Percentiles rank a stretch among this genome's conserved stretches.
phyloP scores from a whole-genome alignment of 352 stramenopile species.

The Elongisporangium anandrum region DNA sequence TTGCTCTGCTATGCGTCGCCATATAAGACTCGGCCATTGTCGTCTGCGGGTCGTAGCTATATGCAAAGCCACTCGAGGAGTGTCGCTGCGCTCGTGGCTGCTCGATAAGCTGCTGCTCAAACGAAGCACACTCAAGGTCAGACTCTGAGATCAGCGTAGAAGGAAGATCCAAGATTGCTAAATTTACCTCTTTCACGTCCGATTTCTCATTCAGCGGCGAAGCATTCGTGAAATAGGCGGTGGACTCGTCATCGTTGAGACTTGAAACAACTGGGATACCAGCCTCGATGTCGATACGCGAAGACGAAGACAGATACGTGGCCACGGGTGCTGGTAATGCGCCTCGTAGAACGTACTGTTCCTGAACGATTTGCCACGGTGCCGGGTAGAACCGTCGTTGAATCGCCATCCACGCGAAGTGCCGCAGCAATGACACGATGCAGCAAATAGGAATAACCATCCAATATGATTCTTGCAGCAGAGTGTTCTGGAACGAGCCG shows the following conservation, averaged over 20 bases:
- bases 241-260: slow-evolving; percentile 23
- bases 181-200: slow-evolving; percentile 8
- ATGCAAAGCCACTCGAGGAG: slow-evolving; percentile 77
- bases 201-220: slow-evolving; percentile 9
- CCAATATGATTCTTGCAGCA: slow-evolving; percentile 63
- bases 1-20: slow-evolving; percentile 54
- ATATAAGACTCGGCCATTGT: slow-evolving; percentile 80
- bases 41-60: slow-evolving; percentile 79
- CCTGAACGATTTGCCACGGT: slow-evolving; percentile 81
- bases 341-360: slow-evolving; percentile 51
- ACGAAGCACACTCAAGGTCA: slow-evolving; percentile 4
- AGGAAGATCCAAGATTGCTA: background rate
- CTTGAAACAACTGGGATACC: slow-evolving; percentile 39
- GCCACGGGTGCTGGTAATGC: slow-evolving; percentile 8
- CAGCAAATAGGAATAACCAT: slow-evolving; percentile 57
- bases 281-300: slow-evolving; percentile 50
- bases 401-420: slow-evolving; percentile 70
- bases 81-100: slow-evolving; percentile 44
- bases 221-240: slow-evolving; percentile 38
- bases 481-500: slow-evolving; percentile 72
- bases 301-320: slow-evolving; percentile 2
- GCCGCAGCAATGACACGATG: slow-evolving; percentile 50
- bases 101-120: slow-evolving; percentile 9
- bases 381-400: slow-evolving; percentile 70
- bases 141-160: slow-evolving; percentile 4